Percentiles rank a stretch among this genome's conserved stretches.
Evolutionary conservation across 805 yeast genomes (phyloP).

Genomic region (Hanseniaspora mollemarum): DNA sequence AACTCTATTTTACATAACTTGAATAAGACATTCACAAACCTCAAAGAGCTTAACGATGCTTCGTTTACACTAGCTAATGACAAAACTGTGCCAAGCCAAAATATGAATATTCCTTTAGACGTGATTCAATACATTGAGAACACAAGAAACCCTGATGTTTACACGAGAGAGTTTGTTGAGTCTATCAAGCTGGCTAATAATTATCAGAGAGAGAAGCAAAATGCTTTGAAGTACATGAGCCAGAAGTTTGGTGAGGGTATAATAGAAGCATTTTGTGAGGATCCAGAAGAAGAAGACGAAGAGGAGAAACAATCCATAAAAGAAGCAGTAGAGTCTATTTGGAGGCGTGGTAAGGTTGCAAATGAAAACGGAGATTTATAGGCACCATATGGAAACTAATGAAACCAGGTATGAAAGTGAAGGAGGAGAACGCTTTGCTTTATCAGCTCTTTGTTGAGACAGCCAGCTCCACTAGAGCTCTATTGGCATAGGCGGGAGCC

Average conservation of each 20-base stretch:
- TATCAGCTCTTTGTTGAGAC: too few relatives aligned
- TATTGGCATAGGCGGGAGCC: too few relatives aligned
- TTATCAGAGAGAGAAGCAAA: conserved; percentile 70
- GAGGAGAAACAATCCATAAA: neutral
- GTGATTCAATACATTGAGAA: conserved; percentile 87
- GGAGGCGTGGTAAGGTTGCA: conserved; percentile 6
- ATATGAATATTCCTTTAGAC: conserved; percentile 58
- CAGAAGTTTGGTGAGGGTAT: conserved; percentile 60
- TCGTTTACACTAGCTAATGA: conserved; percentile 20
- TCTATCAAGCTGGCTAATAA: conserved; percentile 86
- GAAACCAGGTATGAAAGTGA: neutral
- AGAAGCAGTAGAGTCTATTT: conserved; percentile 2
- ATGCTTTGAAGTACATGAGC: conserved; percentile 52
- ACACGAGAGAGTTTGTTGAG: conserved; percentile 92
- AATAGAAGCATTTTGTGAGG: conserved; percentile 56
- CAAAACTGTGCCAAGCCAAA: conserved; percentile 28
- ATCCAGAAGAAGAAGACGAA: neutral
- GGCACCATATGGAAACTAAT: too few relatives aligned
- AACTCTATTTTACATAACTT: conserved; percentile 37
- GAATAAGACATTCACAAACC: conserved; percentile 35
- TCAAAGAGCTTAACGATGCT: conserved; percentile 28
- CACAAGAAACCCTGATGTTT: conserved; percentile 94
- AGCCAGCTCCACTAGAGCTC: too few relatives aligned
- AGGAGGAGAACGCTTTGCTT: neutral
- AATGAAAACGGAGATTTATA: neutral